These are phyloP conservation scores for Fusarium staphyleae DNA, from an alignment of 2,329 filamentous ascomycete genomes.

Conservation along the genomic window DNA sequence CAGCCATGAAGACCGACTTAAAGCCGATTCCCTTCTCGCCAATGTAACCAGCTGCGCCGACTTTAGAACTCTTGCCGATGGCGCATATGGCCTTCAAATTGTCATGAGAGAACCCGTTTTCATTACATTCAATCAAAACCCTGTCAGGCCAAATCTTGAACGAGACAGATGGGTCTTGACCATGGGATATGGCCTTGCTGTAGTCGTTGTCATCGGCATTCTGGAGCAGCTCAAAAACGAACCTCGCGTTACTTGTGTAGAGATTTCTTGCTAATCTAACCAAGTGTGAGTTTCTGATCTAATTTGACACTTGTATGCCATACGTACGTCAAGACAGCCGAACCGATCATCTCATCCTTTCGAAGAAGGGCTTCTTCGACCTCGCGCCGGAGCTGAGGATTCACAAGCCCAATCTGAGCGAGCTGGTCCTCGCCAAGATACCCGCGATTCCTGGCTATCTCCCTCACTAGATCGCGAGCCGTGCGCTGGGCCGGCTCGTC, in stretches of 20 bases:
- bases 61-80: conserved; percentile 56
- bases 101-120: conserved; percentile 52
- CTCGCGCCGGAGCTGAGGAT: conserved; percentile 25
- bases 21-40: conserved; percentile 61
- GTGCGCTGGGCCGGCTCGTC: conserved; percentile 1
- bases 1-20: conserved; percentile 59
- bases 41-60: conserved; percentile 51
- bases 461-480: conserved; percentile 28
- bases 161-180: conserved; percentile 42
- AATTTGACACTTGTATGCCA: neutral
- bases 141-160: conserved; percentile 47
- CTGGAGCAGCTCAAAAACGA: conserved; percentile 61
- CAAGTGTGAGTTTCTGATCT: neutral
- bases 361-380: conserved; percentile 35
- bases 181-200: conserved; percentile 21
- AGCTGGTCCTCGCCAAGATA: conserved; percentile 35
- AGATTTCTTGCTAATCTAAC: conserved; percentile 52
- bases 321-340: conserved; percentile 35
- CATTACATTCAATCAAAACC: conserved; percentile 59
- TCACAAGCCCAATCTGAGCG: conserved; percentile 22
- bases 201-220: conserved; percentile 62
- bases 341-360: conserved; percentile 37
- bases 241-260: conserved; percentile 53
- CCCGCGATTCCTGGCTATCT: conserved; percentile 35
- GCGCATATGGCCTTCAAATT: conserved; percentile 57